Evolutionary conservation across 2,329 filamentous ascomycete species (phyloP).

Genomic region (Fusarium caatingaense): DNA sequence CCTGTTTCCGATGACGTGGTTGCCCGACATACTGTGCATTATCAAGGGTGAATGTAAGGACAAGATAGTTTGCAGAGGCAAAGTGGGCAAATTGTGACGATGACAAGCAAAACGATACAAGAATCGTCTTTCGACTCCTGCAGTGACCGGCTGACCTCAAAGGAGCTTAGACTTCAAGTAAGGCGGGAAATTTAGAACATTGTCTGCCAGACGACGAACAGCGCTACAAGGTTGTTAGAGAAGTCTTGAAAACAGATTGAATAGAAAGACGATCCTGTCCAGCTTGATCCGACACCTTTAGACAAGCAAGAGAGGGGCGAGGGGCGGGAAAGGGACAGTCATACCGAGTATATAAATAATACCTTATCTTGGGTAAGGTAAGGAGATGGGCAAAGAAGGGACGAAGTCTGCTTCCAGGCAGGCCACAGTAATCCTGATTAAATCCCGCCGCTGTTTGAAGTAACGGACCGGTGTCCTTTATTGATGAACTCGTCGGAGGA

Average conservation of each 20-base stretch:
- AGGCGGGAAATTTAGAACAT: slow-evolving; percentile 50
- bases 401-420: slow-evolving; percentile 56
- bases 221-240: slow-evolving; percentile 39
- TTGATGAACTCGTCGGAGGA: slow-evolving; percentile 40
- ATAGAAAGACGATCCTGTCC: background rate
- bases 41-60: slow-evolving; percentile 33
- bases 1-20: slow-evolving; percentile 80
- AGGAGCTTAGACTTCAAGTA: slow-evolving; percentile 64
- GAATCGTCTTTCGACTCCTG: slow-evolving; percentile 67
- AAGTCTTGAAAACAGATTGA: slow-evolving; percentile 10
- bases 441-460: slow-evolving; percentile 45
- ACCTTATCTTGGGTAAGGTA: slow-evolving; percentile 20
- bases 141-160: slow-evolving; percentile 87
- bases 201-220: slow-evolving; percentile 46
- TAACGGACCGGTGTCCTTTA: slow-evolving; percentile 48
- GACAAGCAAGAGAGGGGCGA: slow-evolving; percentile 14
- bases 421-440: slow-evolving; percentile 47
- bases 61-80: slow-evolving; percentile 19
- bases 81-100: slow-evolving; percentile 35
- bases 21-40: slow-evolving; percentile 75
- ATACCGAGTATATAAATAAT: slow-evolving; percentile 47
- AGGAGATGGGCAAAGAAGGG: slow-evolving; percentile 46
- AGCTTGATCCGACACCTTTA: slow-evolving; percentile 33
- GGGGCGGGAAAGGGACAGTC: slow-evolving; percentile 19
- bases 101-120: slow-evolving; percentile 41